Evolutionary conservation across 2,329 filamentous ascomycete species (phyloP).

Genomic region (Venturia aucupariae): DNA sequence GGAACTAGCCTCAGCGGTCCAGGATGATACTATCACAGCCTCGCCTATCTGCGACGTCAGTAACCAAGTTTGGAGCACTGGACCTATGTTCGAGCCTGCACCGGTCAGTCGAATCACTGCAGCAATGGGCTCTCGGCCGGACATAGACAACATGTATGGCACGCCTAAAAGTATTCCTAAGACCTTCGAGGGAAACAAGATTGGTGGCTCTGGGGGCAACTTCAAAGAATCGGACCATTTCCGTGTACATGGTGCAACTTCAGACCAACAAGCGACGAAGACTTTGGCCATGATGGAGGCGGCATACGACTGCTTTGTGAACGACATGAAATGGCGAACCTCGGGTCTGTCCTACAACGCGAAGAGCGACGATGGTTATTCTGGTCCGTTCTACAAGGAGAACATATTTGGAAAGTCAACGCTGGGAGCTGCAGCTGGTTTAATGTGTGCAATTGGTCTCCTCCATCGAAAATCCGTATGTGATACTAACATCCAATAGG

Average conservation of each 20-base stretch:
- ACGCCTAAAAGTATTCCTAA: not conserved
- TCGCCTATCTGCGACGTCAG: not conserved
- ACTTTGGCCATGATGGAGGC: slow-evolving; percentile 37
- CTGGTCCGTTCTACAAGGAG: slow-evolving; percentile 34
- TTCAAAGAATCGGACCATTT: slow-evolving; percentile 25
- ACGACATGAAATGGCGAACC: slow-evolving; percentile 19
- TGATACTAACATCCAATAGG: not conserved
- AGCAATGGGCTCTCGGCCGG: not conserved
- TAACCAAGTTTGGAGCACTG: not conserved
- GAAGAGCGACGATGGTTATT: slow-evolving; percentile 24
- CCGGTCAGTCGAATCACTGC: not conserved
- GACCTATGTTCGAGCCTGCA: not conserved
- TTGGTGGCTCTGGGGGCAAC: not conserved
- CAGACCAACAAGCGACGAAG: slow-evolving; percentile 22
- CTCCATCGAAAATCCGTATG: not conserved
- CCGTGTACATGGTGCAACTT: slow-evolving; percentile 29
- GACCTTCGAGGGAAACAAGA: not conserved
- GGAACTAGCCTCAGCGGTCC: not conserved
- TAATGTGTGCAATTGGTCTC: slow-evolving; percentile 28
- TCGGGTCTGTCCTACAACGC: slow-evolving; percentile 21
- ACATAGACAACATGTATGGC: not conserved
- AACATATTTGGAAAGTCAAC: slow-evolving; percentile 32
- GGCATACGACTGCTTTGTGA: slow-evolving; percentile 27
- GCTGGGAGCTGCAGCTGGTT: slow-evolving; percentile 33
- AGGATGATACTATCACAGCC: not conserved